Percentiles rank a stretch among this genome's conserved stretches.
phyloP scores from a whole-genome alignment of 1,284 basidiomycete species.

The Athelia sp. region DNA sequence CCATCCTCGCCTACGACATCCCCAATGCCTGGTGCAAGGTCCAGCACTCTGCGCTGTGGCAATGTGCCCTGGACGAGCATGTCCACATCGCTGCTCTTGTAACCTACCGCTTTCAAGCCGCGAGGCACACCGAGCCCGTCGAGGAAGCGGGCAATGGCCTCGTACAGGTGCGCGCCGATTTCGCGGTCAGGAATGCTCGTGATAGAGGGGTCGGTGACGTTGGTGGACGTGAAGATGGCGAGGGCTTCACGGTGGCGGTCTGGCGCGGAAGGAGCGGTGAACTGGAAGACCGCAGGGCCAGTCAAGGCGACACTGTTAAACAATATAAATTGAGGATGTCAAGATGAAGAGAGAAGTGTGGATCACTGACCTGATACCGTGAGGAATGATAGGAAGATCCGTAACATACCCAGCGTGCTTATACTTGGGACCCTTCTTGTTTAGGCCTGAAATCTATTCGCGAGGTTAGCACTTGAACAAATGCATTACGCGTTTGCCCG shows the following conservation, averaged over 20 bases:
- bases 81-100: slow-evolving; percentile 59
- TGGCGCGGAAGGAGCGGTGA: slow-evolving; percentile 89
- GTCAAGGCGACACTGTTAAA: slow-evolving; percentile 70
- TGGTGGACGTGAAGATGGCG: slow-evolving; percentile 74
- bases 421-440: slow-evolving; percentile 89
- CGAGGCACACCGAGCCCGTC: slow-evolving; percentile 85
- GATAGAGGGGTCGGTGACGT: slow-evolving; percentile 63
- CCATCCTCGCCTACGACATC: slow-evolving; percentile 78
- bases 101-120: slow-evolving; percentile 85
- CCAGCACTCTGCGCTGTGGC: slow-evolving; percentile 83
- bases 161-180: slow-evolving; percentile 79
- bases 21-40: slow-evolving; percentile 82
- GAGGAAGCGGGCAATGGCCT: slow-evolving; percentile 89
- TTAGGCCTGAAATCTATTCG: slow-evolving; percentile 85
- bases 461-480: slow-evolving; percentile 6
- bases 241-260: slow-evolving; percentile 88
- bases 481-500: slow-evolving; percentile 2
- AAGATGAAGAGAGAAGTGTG: not conserved
- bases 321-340: not conserved
- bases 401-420: slow-evolving; percentile 82
- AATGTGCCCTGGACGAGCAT: slow-evolving; percentile 82
- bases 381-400: slow-evolving; percentile 87
- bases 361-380: slow-evolving; percentile 67
- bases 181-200: slow-evolving; percentile 76
- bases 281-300: slow-evolving; percentile 92